Percentiles rank a stretch among this genome's conserved stretches.
Evolutionary conservation across 169 alveolate species (phyloP).

Genomic region (Plasmodium yoelii): DNA sequence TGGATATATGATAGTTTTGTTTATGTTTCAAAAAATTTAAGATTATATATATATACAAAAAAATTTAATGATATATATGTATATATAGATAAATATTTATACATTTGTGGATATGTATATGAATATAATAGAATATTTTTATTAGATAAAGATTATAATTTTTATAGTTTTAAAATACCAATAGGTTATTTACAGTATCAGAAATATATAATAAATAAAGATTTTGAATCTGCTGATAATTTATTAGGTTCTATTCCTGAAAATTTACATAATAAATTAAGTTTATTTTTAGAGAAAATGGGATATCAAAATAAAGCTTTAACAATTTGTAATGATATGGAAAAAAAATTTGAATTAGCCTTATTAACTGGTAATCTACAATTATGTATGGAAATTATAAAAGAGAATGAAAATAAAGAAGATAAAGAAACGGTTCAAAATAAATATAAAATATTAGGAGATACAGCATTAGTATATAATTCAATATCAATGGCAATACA

Average conservation of each 20-base stretch:
- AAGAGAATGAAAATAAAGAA: slow-evolving; percentile 78
- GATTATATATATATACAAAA: slow-evolving; percentile 85
- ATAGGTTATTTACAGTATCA: slow-evolving; percentile 83
- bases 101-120: slow-evolving; percentile 87
- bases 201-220: slow-evolving; percentile 76
- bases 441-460: slow-evolving; percentile 88
- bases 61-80: slow-evolving; percentile 86
- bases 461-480: slow-evolving; percentile 82
- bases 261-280: slow-evolving; percentile 89
- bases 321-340: slow-evolving; percentile 90
- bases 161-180: slow-evolving; percentile 79
- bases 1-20: slow-evolving; percentile 90
- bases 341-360: slow-evolving; percentile 94
- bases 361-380: slow-evolving; percentile 90
- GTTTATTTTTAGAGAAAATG: slow-evolving; percentile 92
- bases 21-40: slow-evolving; percentile 84
- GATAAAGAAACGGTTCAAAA: slow-evolving; percentile 77
- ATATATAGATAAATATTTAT: slow-evolving; percentile 85
- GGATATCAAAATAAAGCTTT: slow-evolving; percentile 93
- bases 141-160: slow-evolving; percentile 81
- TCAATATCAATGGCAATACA: slow-evolving; percentile 84
- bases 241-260: slow-evolving; percentile 82
- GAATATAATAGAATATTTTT: slow-evolving; percentile 85
- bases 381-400: slow-evolving; percentile 85
- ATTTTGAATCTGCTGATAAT: slow-evolving; percentile 86